Percentiles rank a stretch among this genome's conserved stretches.
phyloP scores from a whole-genome alignment of 2,329 filamentous ascomycete genomes.

The Pleoardoris graminearum region DNA sequence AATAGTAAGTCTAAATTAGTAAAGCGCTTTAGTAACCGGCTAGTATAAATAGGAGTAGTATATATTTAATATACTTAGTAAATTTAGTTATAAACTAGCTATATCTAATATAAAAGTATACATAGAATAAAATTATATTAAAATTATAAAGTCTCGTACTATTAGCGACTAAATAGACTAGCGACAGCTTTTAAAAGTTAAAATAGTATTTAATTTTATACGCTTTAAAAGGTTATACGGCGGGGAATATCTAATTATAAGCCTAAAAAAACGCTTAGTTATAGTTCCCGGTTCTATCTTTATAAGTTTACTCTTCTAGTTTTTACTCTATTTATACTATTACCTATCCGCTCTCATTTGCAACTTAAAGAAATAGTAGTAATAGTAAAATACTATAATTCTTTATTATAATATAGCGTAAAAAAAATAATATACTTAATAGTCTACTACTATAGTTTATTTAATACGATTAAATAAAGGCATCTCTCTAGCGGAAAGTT shows the following conservation, averaged over 20 bases:
- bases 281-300: background rate
- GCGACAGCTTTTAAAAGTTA: too few species aligned
- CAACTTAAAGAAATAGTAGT: background rate
- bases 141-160: background rate
- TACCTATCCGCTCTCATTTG: background rate
- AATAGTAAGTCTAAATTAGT: background rate
- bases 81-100: too few species aligned
- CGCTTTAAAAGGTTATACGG: background rate
- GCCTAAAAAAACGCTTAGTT: background rate
- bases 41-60: background rate
- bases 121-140: background rate
- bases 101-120: background rate
- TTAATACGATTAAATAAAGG: background rate
- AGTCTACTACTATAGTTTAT: background rate
- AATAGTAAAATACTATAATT: background rate
- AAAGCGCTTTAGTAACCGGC: background rate
- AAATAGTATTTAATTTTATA: background rate
- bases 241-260: background rate
- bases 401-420: background rate
- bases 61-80: background rate
- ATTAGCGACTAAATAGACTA: background rate
- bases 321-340: background rate
- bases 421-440: too few species aligned
- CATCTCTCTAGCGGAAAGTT: background rate
- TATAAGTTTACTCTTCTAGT: background rate